These are phyloP conservation scores for Aegilops umbellulata DNA, from an alignment of 176 grass and related monocot species.

Conservation along the genomic window DNA sequence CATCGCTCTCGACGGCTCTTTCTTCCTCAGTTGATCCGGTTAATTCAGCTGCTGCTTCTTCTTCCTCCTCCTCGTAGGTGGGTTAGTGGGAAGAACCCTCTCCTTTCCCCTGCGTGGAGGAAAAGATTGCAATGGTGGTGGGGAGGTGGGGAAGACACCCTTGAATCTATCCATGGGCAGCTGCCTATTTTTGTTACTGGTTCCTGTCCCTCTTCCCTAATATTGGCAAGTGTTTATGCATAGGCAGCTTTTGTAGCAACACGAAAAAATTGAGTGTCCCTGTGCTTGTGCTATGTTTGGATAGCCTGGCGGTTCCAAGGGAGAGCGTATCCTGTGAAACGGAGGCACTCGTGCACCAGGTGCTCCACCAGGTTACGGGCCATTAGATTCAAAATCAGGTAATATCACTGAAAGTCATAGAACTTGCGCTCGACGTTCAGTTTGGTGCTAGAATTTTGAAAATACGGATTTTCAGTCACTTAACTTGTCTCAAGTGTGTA, in stretches of 20 bases:
- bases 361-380: too few species aligned
- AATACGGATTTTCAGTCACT: too few species aligned
- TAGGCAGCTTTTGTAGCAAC: not conserved
- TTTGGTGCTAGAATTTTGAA: too few species aligned
- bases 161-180: not conserved
- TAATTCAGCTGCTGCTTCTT: not conserved
- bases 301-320: not conserved
- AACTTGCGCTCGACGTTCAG: too few species aligned
- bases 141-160: not conserved
- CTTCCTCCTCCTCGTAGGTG: not conserved
- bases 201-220: constrained; percentile 15
- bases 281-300: constrained; percentile 24
- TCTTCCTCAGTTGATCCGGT: not conserved
- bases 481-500: too few species aligned
- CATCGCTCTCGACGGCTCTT: constrained; percentile 14
- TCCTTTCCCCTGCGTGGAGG: constrained; percentile 11
- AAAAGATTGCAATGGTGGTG: constrained; percentile 18
- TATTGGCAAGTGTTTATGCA: constrained; percentile 24
- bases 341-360: too few species aligned
- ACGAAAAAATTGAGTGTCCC: not conserved
- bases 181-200: constrained; percentile 36
- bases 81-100: not conserved
- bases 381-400: too few species aligned
- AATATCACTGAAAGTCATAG: too few species aligned
- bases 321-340: too few species aligned